Conservation (phyloP, 805 yeast species). For the Yamadazyma philogaea region DNA sequence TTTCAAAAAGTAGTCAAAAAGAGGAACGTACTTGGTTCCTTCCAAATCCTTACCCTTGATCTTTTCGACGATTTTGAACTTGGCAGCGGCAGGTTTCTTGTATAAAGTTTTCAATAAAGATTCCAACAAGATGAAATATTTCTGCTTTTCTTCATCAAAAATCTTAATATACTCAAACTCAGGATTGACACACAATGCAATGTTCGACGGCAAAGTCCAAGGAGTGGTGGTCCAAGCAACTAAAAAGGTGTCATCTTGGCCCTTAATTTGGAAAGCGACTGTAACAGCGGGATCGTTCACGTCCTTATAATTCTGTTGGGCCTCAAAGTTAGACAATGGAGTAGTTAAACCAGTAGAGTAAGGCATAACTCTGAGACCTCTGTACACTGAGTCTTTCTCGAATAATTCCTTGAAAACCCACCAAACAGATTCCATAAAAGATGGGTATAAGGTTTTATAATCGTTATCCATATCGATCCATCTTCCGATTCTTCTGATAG, state of each 20-base stretch:
- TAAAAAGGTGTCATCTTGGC: constrained; percentile 76
- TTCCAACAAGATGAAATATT: constrained; percentile 81
- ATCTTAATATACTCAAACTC: constrained; percentile 89
- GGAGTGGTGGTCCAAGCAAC: constrained; percentile 99
- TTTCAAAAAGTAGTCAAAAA: constrained; percentile 77
- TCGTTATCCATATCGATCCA: constrained; percentile 99
- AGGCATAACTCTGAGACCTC: constrained; percentile 98
- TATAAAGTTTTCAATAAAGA: constrained; percentile 76
- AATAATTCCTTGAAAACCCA: constrained; percentile 93
- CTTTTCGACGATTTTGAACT: constrained; percentile 76
- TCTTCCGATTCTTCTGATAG: constrained; percentile 93
- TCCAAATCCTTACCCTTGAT: constrained; percentile 75
- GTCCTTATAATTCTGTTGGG: constrained; percentile 97
- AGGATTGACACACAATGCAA: constrained; percentile 90
- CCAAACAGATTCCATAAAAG: constrained; percentile 98
- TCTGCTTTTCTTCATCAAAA: constrained; percentile 80
- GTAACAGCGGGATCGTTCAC: constrained; percentile 97
- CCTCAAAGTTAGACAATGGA: constrained; percentile 95
- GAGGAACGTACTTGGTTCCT: constrained; percentile 78
- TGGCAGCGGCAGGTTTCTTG: constrained; percentile 92
- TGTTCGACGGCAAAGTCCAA: constrained; percentile 96
- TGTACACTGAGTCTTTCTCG: constrained; percentile 83
- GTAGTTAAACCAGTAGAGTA: constrained; percentile 97
- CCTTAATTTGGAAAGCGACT: constrained; percentile 76
- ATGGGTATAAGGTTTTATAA: constrained; percentile 92